Percentiles rank a stretch among this genome's conserved stretches.
Conservation (phyloP, 2,329 filamentous ascomycete species). For the Davidsoniella eucalypti region DNA sequence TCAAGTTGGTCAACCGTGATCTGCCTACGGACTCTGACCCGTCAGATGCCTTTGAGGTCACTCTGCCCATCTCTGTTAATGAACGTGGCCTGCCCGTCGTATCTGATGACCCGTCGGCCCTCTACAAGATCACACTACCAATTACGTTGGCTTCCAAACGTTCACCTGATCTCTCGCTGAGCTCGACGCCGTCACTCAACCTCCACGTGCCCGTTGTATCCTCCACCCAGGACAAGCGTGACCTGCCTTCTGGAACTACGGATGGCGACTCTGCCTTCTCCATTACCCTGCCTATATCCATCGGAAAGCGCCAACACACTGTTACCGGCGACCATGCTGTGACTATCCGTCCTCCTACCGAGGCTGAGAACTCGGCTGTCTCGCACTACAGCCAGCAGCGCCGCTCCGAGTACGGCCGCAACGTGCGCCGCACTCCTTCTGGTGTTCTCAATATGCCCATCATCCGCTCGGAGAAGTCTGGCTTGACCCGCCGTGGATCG, state of each 20-base stretch:
- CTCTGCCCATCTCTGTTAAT: conserved; percentile 11
- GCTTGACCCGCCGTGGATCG: conserved; percentile 21
- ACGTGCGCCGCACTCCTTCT: conserved; percentile 5
- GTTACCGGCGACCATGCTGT: conserved; percentile 7
- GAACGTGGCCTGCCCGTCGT: conserved; percentile 10
- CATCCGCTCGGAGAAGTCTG: conserved; percentile 18
- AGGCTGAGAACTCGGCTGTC: conserved; percentile 5
- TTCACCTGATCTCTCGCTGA: not conserved
- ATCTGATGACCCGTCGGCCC: conserved; percentile 7
- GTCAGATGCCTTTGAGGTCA: conserved; percentile 5
- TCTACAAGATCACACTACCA: conserved; percentile 11
- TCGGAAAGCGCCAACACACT: conserved; percentile 3
- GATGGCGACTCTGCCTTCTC: conserved; percentile 4
- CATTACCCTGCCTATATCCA: conserved; percentile 9
- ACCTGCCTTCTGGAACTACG: conserved; percentile 4
- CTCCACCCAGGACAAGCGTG: not conserved
- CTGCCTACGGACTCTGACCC: conserved; percentile 6
- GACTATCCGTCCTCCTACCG: conserved; percentile 10
- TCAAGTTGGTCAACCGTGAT: conserved; percentile 1
- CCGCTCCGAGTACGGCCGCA: conserved; percentile 6
- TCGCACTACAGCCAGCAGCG: conserved; percentile 3
- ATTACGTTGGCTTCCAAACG: conserved; percentile 5
- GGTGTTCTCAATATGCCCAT: conserved; percentile 19
- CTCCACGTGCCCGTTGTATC: conserved; percentile 5
- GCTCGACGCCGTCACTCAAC: conserved; percentile 1